A percentile compares a stretch with the other conserved stretches of the same genome.
Conservation (phyloP, 257 asterid genomes). For the Cordia subcordata region DNA sequence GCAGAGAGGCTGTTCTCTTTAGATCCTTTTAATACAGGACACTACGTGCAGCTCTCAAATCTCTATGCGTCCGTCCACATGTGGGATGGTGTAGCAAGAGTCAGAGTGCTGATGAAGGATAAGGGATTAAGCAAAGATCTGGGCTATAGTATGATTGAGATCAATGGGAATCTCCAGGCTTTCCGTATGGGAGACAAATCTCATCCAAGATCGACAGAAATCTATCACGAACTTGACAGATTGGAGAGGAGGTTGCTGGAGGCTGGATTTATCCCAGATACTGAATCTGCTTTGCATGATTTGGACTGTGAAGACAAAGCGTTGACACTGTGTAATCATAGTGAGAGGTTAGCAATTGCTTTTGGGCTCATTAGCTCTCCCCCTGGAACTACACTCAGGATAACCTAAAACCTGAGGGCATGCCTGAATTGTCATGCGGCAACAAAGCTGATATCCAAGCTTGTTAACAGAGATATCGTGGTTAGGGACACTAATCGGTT, state of each 20-base stretch:
- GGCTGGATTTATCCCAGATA: constrained; percentile 32
- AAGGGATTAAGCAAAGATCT: constrained; percentile 42
- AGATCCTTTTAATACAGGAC: constrained; percentile 46
- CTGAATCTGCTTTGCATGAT: too few relatives aligned
- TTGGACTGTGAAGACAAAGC: too few relatives aligned
- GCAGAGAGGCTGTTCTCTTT: constrained; percentile 41
- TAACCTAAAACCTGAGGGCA: constrained; percentile 40
- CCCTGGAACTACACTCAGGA: constrained; percentile 29
- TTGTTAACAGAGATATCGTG: constrained; percentile 35
- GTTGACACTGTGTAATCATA: too few relatives aligned
- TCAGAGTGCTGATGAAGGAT: constrained; percentile 40
- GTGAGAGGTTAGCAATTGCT: too few relatives aligned
- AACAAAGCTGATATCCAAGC: constrained; percentile 40
- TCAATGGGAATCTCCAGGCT: constrained; percentile 37
- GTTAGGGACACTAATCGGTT: too few relatives aligned
- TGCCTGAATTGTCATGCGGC: constrained; percentile 47
- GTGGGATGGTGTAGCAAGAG: constrained; percentile 55
- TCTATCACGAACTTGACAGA: constrained; percentile 34
- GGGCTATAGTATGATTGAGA: constrained; percentile 45
- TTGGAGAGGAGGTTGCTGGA: constrained; percentile 33
- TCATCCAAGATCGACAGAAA: constrained; percentile 33
- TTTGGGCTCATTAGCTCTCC: too few relatives aligned
- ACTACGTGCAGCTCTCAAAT: constrained; percentile 62
- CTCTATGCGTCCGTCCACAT: constrained; percentile 45
- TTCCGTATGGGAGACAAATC: constrained; percentile 45